Conservation (phyloP, 495 filamentous ascomycete genomes). For the Eremomyces bilateralis region DNA sequence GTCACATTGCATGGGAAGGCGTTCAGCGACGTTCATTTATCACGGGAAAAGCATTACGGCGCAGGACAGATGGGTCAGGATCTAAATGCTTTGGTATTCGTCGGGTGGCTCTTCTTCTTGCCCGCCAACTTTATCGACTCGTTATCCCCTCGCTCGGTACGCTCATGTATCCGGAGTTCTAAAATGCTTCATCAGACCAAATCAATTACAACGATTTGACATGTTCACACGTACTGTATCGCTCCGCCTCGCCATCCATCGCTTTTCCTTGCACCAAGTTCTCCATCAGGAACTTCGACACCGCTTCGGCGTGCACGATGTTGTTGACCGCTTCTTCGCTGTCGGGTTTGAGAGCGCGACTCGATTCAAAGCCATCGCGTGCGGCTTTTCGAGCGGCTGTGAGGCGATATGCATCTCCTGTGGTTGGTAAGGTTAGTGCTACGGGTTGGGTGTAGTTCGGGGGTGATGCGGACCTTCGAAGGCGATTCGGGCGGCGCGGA, state of each 20-base stretch:
- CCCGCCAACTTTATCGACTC: slow-evolving; percentile 34
- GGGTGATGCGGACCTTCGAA: slow-evolving; percentile 43
- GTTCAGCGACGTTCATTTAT: slow-evolving; percentile 22
- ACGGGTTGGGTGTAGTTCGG: slow-evolving; percentile 3
- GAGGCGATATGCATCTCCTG: slow-evolving; percentile 47
- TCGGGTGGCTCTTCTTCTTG: too few relatives aligned
- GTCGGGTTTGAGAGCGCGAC: slow-evolving; percentile 32
- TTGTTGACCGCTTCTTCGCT: slow-evolving; percentile 25
- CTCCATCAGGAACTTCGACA: slow-evolving; percentile 54
- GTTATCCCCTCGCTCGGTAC: slow-evolving; percentile 85
- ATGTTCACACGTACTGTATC: slow-evolving; percentile 36
- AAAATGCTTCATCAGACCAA: neutral
- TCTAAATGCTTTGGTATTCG: too few relatives aligned
- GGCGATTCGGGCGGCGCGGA: slow-evolving; percentile 63
- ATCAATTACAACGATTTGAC: neutral
- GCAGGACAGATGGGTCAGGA: too few relatives aligned
- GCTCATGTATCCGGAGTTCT: slow-evolving; percentile 75
- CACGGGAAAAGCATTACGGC: too few relatives aligned
- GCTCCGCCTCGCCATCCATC: slow-evolving; percentile 25
- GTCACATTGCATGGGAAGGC: slow-evolving; percentile 2
- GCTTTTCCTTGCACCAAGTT: slow-evolving; percentile 71
- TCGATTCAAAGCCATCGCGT: slow-evolving; percentile 45
- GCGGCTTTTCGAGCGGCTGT: slow-evolving; percentile 46
- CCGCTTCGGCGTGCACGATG: slow-evolving; percentile 60
- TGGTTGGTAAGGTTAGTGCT: slow-evolving; percentile 2